Percentiles rank a stretch among this genome's conserved stretches.
Evolutionary conservation across 2,329 filamentous ascomycete species (phyloP).

Genomic region (Cladophialophora psammophila): DNA sequence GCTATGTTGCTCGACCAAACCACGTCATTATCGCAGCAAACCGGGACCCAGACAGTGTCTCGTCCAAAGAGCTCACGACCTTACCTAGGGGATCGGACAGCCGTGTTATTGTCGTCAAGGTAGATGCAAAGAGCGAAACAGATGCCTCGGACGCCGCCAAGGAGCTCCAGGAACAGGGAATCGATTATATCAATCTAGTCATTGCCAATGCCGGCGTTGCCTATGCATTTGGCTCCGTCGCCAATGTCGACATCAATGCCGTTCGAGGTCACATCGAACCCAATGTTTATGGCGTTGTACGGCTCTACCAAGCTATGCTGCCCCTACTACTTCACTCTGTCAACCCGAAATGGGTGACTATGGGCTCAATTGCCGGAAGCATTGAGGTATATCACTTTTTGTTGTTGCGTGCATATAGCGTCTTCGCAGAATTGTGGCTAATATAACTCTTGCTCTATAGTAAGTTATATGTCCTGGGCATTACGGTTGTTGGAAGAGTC

Average conservation of each 20-base stretch:
- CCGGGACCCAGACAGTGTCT: constrained; percentile 12
- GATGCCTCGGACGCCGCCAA: constrained; percentile 45
- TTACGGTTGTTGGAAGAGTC: too few species aligned
- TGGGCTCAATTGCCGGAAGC: too few species aligned
- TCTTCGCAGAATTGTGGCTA: too few species aligned
- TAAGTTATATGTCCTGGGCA: too few species aligned
- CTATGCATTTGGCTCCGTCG: constrained; percentile 42
- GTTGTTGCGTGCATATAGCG: too few species aligned
- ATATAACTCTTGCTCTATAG: too few species aligned
- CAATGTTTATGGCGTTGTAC: constrained; percentile 50
- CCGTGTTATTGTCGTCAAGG: constrained; percentile 49
- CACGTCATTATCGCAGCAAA: constrained; percentile 24
- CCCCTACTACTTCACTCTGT: constrained; percentile 42
- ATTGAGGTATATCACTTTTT: too few species aligned
- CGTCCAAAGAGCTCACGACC: constrained; percentile 38
- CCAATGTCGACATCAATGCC: too few species aligned
- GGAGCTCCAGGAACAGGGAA: constrained; percentile 42
- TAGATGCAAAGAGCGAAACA: constrained; percentile 48
- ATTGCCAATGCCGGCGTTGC: constrained; percentile 60
- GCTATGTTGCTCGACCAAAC: constrained; percentile 18
- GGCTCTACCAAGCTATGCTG: constrained; percentile 56
- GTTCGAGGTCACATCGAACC: constrained; percentile 42
- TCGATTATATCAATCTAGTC: constrained; percentile 55
- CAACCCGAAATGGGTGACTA: neutral
- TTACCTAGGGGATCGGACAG: constrained; percentile 47